phyloP scores from a whole-genome alignment of 179 eudicot genomes.

The Camellia oleifera region DNA sequence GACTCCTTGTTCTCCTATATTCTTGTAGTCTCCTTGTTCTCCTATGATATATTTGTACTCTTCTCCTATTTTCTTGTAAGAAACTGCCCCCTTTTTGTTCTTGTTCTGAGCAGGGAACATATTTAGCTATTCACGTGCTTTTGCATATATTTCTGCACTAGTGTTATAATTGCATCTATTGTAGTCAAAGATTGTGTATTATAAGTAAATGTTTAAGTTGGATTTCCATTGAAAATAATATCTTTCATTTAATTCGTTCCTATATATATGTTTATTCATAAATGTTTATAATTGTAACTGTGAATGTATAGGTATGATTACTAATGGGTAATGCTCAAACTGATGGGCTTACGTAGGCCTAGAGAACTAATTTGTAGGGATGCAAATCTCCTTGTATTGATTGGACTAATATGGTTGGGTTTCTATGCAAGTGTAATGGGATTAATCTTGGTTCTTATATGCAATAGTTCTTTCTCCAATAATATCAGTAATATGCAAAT shows the following conservation, averaged over 20 bases:
- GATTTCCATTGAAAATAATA: not conserved
- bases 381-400: not conserved
- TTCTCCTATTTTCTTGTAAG: too few species aligned
- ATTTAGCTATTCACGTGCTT: not conserved
- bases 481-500: not conserved
- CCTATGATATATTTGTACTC: too few species aligned
- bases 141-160: too few species aligned
- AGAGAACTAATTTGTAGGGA: not conserved
- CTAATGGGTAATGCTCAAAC: not conserved
- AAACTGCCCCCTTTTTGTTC: not conserved
- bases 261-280: not conserved
- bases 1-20: too few species aligned
- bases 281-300: not conserved
- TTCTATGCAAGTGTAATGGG: not conserved
- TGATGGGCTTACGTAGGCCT: not conserved
- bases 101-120: not conserved
- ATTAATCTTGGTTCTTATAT: not conserved
- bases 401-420: not conserved
- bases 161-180: not conserved
- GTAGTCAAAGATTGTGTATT: not conserved
- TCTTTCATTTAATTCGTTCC: not conserved
- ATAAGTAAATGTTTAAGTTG: not conserved
- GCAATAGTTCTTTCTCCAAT: not conserved
- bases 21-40: too few species aligned
- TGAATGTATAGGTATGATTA: not conserved